Percentiles rank a stretch among this genome's conserved stretches.
Evolutionary conservation across 345 rosid species (phyloP).

Genomic region (Lagerstroemia speciosa): DNA sequence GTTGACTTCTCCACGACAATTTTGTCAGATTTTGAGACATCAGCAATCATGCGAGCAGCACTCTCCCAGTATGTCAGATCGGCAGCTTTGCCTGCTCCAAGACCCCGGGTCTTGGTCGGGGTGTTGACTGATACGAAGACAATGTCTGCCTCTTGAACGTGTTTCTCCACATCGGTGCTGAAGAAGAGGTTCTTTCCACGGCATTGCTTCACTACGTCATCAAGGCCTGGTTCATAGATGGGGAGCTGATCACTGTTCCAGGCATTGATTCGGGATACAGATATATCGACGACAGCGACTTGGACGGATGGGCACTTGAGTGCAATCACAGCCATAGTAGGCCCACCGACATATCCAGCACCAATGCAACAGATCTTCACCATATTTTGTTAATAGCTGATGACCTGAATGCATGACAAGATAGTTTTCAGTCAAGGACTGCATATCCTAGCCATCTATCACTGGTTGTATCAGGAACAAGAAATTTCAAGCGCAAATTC

Average conservation of each 20-base stretch:
- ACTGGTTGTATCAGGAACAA: too few relatives aligned
- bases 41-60: slow-evolving; percentile 90
- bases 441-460: not conserved
- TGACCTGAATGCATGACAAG: slow-evolving; percentile 10
- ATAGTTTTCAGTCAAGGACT: not conserved
- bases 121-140: slow-evolving; percentile 92
- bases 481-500: too few relatives aligned
- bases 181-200: slow-evolving; percentile 84
- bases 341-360: slow-evolving; percentile 96
- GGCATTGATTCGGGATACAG: slow-evolving; percentile 58
- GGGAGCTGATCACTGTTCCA: slow-evolving; percentile 93
- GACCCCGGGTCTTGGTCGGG: slow-evolving; percentile 82
- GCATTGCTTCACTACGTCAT: slow-evolving; percentile 67
- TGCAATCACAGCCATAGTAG: slow-evolving; percentile 93
- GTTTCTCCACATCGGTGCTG: slow-evolving; percentile 87
- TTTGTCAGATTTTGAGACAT: slow-evolving; percentile 77
- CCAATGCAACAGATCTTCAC: slow-evolving; percentile 97
- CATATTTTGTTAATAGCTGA: slow-evolving; percentile 35
- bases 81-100: slow-evolving; percentile 94
- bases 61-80: slow-evolving; percentile 97
- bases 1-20: slow-evolving; percentile 94
- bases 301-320: slow-evolving; percentile 78
- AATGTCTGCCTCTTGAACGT: slow-evolving; percentile 70
- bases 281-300: slow-evolving; percentile 85
- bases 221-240: slow-evolving; percentile 89